Base-by-base conservation (phyloP, 176 grass and related monocot species). In the Hsuehochloa calcarea region DNA sequence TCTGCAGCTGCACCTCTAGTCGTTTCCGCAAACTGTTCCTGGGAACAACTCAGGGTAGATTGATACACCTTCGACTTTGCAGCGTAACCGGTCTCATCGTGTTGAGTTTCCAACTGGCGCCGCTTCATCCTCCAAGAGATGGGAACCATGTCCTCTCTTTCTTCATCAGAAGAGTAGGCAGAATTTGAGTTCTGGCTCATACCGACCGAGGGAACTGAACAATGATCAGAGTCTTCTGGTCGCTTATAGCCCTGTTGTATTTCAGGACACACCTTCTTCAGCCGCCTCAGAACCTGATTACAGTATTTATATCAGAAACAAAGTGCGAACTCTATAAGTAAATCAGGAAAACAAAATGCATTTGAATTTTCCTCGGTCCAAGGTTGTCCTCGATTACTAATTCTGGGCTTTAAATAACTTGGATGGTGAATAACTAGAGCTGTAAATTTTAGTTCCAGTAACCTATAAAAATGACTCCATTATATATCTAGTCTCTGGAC, bases 251-350 rank as follows among this genome's bases (percentile, higher is more conserved):
- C 49, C 5, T 73, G 78, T 55, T 59, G 81, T 58, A 72, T 82
- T 90, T 92, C 91, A 65, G 64, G 38, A 44, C 69, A 71, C 8
- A 50, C 74, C 86, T 99, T 99, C 86, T 96, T 99, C 88, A 99
- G 75, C 47, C 97, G 91, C 90, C 88, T 96, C 39, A 92, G 75
- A 88, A 92, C 93, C 97, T 99, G 75, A 31, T 58, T 9, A 46
- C 46, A 80, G 13, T 23, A 87, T 39, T 66, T 72, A 52, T 8
- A 65, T 84, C 37, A 86, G 71, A 75, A 78, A 35, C 60, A 66
- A 46, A 61, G 62, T 34, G 38, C 45, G 6, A 52, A 34, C 6
- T 50, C 19, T 25, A 85, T 39, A 70, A 59, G 35, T 17, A 62
- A 45, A 77, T 55, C 41, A 74, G 17, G 51, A 71, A 29, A 67